Evolutionary conservation across 2,329 filamentous ascomycete species (phyloP).

Genomic region (Tolypocladium nubicola): DNA sequence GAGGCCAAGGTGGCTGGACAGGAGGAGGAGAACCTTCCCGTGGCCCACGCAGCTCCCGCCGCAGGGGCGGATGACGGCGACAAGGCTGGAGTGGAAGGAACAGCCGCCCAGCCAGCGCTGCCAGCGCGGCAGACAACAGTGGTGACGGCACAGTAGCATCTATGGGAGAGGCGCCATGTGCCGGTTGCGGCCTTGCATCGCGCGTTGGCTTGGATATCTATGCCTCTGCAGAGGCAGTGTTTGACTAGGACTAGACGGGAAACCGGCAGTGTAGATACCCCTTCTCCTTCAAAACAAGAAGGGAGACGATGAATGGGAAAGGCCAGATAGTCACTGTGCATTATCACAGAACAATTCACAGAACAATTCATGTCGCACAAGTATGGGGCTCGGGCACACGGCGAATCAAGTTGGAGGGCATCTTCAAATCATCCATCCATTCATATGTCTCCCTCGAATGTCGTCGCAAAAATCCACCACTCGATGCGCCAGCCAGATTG

Average conservation of each 20-base stretch:
- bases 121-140: background rate
- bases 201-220: background rate
- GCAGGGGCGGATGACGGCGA: background rate
- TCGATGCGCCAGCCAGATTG: background rate
- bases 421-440: background rate
- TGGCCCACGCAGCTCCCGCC: background rate
- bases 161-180: background rate
- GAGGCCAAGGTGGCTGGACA: conserved; percentile 3
- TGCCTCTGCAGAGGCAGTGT: background rate
- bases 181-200: background rate
- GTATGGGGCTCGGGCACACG: background rate
- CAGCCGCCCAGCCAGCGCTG: background rate
- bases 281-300: background rate
- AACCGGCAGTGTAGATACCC: background rate
- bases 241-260: background rate
- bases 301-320: background rate
- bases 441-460: background rate
- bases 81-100: background rate
- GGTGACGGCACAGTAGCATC: background rate
- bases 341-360: background rate
- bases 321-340: background rate
- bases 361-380: no score
- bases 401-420: background rate
- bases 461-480: background rate
- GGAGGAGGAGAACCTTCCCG: background rate